Base-by-base conservation (phyloP, 1,139 yeast genomes). In the Groenewaldozyma sp. region DNA sequence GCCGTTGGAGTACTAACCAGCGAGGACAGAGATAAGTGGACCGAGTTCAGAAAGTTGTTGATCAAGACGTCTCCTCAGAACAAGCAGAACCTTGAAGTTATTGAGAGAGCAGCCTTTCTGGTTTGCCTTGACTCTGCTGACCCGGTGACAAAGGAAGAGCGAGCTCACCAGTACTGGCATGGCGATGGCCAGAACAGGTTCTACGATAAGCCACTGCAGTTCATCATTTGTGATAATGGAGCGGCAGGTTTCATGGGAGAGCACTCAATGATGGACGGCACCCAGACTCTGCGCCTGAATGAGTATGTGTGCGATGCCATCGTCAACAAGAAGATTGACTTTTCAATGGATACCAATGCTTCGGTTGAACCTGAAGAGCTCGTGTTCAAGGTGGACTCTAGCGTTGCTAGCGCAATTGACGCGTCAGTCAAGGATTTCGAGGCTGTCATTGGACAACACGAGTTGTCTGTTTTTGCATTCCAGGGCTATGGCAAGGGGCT, bases 221-320 rank as follows among this genome's bases (percentile, higher is more conserved):
- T 84, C 59, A 74, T 87, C 50, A 76, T 91, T 42, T 68, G 82
- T 47, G 80, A 78, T 49, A 87, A 86, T 60, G 95, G 94, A 47
- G 71, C 78, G 51, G 83, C 95, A 17, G 97, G 96, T 1, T 88
- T 87, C 68, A 67, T 87, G 58, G 97, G 95, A 46, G 98, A 91
- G 66, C 98, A 91, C 67, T 86, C 96, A 26, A 82, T 76, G 71
- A 91, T 91, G 97, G 98, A 91, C 63, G 98, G 97, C 47, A 86
- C 96, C 17, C 95, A 96, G 55, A 91, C 95, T 28, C 78, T 84
- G 54, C 79, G 88, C 54, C 67, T 91, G 65, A 88, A 88, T 64
- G 88, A 86, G 64, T 78, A 71, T 56, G 71, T 88, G 37, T 70
- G 78, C 50, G 71, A 71, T 40, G 74, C 76, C 52, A 65, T 83